Conservation (phyloP, 495 filamentous ascomycete genomes). For the Penicillium longicatenatum region DNA sequence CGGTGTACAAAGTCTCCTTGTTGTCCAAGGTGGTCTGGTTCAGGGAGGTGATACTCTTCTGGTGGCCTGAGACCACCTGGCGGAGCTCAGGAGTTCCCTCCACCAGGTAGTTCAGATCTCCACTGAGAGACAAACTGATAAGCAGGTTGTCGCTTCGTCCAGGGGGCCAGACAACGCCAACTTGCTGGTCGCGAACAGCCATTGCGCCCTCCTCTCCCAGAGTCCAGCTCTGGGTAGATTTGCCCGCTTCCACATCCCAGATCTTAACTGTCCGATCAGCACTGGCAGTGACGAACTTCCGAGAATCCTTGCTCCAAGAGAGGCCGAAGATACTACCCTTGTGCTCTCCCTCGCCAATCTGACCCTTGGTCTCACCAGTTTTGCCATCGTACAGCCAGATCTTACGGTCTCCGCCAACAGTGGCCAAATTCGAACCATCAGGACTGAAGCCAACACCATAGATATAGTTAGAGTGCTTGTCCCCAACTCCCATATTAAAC, state of each 20-base stretch:
- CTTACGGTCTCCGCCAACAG: conserved; percentile 82
- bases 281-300: conserved; percentile 84
- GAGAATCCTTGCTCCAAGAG: conserved; percentile 88
- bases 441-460: conserved; percentile 89
- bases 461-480: conserved; percentile 83
- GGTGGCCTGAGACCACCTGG: conserved; percentile 84
- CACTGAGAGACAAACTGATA: conserved; percentile 83
- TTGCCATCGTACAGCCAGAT: conserved; percentile 97
- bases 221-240: conserved; percentile 77
- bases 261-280: conserved; percentile 83
- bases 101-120: conserved; percentile 86
- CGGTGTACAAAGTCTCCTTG: conserved; percentile 72
- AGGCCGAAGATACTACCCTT: conserved; percentile 91
- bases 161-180: conserved; percentile 89
- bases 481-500: conserved; percentile 75
- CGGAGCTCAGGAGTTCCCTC: conserved; percentile 67
- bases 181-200: conserved; percentile 82
- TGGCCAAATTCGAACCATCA: conserved; percentile 80
- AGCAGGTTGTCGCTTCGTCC: conserved; percentile 82
- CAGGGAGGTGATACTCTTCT: conserved; percentile 85
- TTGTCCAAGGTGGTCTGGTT: conserved; percentile 46
- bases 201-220: conserved; percentile 79
- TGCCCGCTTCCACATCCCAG: conserved; percentile 75
- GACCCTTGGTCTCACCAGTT: conserved; percentile 76
- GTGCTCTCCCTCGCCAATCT: conserved; percentile 82